Conservation (phyloP, 352 stramenopile genomes). For the Phytophthora hibernalis region DNA sequence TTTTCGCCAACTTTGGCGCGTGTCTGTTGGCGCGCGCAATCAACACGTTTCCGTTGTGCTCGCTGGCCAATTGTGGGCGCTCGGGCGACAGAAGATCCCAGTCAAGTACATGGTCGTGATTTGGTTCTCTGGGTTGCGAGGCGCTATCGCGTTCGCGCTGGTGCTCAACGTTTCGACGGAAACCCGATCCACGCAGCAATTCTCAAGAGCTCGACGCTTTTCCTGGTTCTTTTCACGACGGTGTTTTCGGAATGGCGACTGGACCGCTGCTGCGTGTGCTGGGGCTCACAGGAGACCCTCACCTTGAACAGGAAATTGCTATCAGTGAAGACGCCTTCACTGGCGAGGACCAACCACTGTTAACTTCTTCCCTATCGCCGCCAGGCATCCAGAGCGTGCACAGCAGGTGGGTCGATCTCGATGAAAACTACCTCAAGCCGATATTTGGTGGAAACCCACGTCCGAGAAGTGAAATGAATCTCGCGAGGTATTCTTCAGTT, state of each 20-base stretch:
- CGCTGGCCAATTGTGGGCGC: constrained; percentile 57
- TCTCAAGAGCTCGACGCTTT: constrained; percentile 71
- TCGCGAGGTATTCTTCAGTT: constrained; percentile 22
- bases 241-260: constrained; percentile 61
- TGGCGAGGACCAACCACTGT: constrained; percentile 17
- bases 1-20: constrained; percentile 53
- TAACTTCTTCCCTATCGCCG: constrained; percentile 22
- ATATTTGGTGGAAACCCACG: constrained; percentile 66
- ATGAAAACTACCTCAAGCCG: constrained; percentile 74
- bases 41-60: constrained; percentile 82
- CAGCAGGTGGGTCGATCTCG: constrained; percentile 61
- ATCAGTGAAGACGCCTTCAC: constrained; percentile 19
- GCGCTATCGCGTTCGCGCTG: constrained; percentile 93
- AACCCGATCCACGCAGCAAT: constrained; percentile 57
- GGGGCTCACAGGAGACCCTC: constrained; percentile 32
- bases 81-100: constrained; percentile 51
- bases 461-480: constrained; percentile 21
- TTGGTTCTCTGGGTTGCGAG: constrained; percentile 93
- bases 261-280: constrained; percentile 50
- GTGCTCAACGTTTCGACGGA: constrained; percentile 71
- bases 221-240: constrained; percentile 73
- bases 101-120: constrained; percentile 84
- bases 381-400: constrained; percentile 50
- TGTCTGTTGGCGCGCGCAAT: constrained; percentile 60
- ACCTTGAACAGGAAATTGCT: constrained; percentile 8